Evolutionary conservation across 768 basidiomycete genomes (phyloP), one percentile per base, ranked within the genome.

Genomic region (Tricholoma hemisulphureum): DNA sequence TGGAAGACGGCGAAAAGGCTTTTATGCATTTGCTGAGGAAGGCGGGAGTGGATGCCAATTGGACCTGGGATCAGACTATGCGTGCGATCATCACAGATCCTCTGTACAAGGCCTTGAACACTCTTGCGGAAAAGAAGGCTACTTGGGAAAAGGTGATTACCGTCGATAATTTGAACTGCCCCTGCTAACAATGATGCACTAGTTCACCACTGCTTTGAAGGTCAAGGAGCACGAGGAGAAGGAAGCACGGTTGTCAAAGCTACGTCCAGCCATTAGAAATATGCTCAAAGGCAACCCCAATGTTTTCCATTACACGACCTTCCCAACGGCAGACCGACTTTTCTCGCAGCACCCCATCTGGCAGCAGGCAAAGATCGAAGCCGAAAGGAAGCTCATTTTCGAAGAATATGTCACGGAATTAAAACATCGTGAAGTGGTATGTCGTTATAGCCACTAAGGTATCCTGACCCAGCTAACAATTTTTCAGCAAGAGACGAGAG

Each of bases 1-100:
- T 86, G 10, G 91, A 93, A 65, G 93, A 97, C 65, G 95, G 93
- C 20, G 95, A 97, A 71, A 91, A 91, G 68, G 97, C 95, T 11
- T 99, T 99, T 71, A 85, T 87, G 67, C 91, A 91, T 75, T 77
- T 99, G 56, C 74, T 99, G 64, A 83, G 88, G 64, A 93, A 93
- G 74, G 89, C 91, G 46, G 92, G 92, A 29, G 90, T 98, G 41
- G 92, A 93, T 72, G 86, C 89, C 45, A 87, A 82, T 61, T 98
- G 93, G 91, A 93, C 93, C 32, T 99, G 97, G 97, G 97, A 99
- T 71, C 87, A 92, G 76, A 94, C 95, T 53, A 97, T 98, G 92
- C 84, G 95, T 69, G 90, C 93, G 65, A 94, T 97, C 73, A 96
- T 99, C 73, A 98, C 94, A 65, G 96, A 98, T 78, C 96, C 97